Evolutionary conservation across 768 basidiomycete species (phyloP).

Genomic region (Vararia minispora): DNA sequence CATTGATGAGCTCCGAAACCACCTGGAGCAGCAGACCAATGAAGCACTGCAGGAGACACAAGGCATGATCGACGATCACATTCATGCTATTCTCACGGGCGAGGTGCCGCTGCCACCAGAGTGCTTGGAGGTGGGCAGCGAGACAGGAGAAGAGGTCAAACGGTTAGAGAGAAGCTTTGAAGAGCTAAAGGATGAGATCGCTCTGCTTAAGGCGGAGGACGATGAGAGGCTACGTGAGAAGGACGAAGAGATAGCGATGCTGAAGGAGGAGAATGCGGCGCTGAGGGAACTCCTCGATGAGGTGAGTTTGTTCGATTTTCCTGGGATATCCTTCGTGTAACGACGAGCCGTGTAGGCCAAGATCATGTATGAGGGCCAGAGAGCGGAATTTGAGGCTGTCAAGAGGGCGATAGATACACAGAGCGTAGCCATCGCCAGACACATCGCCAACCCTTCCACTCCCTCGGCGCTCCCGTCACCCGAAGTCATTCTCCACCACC

Average conservation of each 20-base stretch:
- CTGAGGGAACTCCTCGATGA: slow-evolving; percentile 10
- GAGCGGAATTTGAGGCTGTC: slow-evolving; percentile 4
- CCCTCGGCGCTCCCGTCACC: neutral
- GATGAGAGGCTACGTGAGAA: neutral
- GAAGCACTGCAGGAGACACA: slow-evolving; percentile 9
- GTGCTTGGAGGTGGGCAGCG: slow-evolving; percentile 8
- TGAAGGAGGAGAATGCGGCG: slow-evolving; percentile 14
- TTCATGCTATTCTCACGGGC: slow-evolving; percentile 10
- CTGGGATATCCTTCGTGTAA: neutral
- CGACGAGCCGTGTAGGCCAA: neutral
- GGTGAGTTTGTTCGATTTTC: slow-evolving; percentile 12
- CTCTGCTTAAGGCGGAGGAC: neutral
- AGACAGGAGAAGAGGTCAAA: slow-evolving; percentile 8
- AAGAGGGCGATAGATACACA: slow-evolving; percentile 1
- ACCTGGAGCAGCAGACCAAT: slow-evolving; percentile 9
- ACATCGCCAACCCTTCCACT: neutral
- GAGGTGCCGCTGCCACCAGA: neutral
- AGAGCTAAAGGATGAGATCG: slow-evolving; percentile 2
- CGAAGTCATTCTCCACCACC: slow-evolving; percentile 3
- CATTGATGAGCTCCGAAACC: slow-evolving; percentile 12
- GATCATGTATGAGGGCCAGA: slow-evolving; percentile 11
- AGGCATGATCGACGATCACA: slow-evolving; percentile 9
- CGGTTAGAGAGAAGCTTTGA: slow-evolving; percentile 7
- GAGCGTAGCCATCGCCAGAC: slow-evolving; percentile 2
- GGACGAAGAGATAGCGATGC: slow-evolving; percentile 2